Conservation (phyloP, 192 early-diverging fungal species). For the Paraglomus brasilianum region DNA sequence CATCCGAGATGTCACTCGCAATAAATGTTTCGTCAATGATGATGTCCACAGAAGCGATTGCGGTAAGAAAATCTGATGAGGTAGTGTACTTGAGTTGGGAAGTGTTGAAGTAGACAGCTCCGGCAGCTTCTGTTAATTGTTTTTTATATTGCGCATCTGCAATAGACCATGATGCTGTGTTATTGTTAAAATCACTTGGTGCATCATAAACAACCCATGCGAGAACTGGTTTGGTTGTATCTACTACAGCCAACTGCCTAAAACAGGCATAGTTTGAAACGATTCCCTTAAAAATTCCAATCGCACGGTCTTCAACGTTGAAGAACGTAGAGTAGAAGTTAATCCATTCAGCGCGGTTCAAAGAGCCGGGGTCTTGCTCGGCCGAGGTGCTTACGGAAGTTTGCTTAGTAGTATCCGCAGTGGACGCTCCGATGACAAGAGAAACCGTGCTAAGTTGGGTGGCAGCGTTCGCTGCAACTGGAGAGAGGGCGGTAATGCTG, state of each 20-base stretch:
- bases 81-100: slow-evolving; percentile 38
- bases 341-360: slow-evolving; percentile 60
- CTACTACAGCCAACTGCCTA: slow-evolving; percentile 36
- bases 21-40: slow-evolving; percentile 69
- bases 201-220: slow-evolving; percentile 64
- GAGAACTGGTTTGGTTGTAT: slow-evolving; percentile 45
- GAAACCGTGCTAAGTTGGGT: slow-evolving; percentile 49
- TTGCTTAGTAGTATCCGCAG: slow-evolving; percentile 38
- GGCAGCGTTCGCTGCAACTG: slow-evolving; percentile 45
- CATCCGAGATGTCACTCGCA: slow-evolving; percentile 42
- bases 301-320: slow-evolving; percentile 58
- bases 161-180: slow-evolving; percentile 63
- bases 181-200: slow-evolving; percentile 63
- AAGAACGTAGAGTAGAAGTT: slow-evolving; percentile 64
- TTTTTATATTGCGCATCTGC: slow-evolving; percentile 58
- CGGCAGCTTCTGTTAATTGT: slow-evolving; percentile 63
- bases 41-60: slow-evolving; percentile 59
- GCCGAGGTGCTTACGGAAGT: slow-evolving; percentile 51
- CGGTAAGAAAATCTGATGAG: slow-evolving; percentile 48
- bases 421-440: slow-evolving; percentile 46
- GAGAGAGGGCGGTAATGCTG: slow-evolving; percentile 36
- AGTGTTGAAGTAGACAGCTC: slow-evolving; percentile 57
- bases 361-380: slow-evolving; percentile 45
- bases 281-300: slow-evolving; percentile 45
- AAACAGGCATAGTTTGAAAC: slow-evolving; percentile 60